Evolutionary conservation across 1,284 basidiomycete species (phyloP).

Genomic region (Sporisorium scitamineum): DNA sequence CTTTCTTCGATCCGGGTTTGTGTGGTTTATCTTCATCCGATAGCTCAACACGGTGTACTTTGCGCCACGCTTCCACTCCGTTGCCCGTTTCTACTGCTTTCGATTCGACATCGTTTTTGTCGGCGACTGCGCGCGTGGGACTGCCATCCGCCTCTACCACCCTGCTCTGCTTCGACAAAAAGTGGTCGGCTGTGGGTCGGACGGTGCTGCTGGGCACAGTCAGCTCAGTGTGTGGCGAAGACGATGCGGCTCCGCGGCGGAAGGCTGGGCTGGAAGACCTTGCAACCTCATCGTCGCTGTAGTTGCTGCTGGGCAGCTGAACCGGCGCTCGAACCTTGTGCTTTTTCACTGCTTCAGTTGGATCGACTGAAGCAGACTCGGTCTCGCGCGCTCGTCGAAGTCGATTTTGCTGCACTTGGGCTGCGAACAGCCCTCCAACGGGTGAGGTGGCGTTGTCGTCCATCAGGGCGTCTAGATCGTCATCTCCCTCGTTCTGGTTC

Average conservation of each 20-base stretch:
- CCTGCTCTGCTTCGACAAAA: not conserved
- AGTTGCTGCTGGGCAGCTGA: constrained; percentile 10
- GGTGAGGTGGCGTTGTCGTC: constrained; percentile 10
- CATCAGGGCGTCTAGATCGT: constrained; percentile 23
- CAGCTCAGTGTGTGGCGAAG: constrained; percentile 35
- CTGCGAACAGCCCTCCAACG: constrained; percentile 39
- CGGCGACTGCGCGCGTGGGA: not conserved
- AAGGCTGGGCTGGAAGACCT: constrained; percentile 19
- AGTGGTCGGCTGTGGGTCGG: constrained; percentile 4
- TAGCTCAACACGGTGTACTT: constrained; percentile 24
- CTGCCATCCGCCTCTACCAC: not conserved
- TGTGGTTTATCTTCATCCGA: constrained; percentile 37
- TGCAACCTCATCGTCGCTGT: constrained; percentile 11
- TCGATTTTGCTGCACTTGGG: constrained; percentile 25
- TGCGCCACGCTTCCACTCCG: constrained; percentile 10
- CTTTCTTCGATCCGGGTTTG: constrained; percentile 5
- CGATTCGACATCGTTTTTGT: not conserved
- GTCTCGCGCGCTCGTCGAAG: constrained; percentile 20
- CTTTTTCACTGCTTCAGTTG: constrained; percentile 7
- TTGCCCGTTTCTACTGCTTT: not conserved
- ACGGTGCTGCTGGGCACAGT: constrained; percentile 28
- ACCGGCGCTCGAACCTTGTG: constrained; percentile 9
- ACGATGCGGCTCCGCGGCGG: not conserved
- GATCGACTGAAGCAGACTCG: not conserved
- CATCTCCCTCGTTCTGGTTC: not conserved